phyloP scores from a whole-genome alignment of 257 asterid species.

The Nicotiana undulata region DNA sequence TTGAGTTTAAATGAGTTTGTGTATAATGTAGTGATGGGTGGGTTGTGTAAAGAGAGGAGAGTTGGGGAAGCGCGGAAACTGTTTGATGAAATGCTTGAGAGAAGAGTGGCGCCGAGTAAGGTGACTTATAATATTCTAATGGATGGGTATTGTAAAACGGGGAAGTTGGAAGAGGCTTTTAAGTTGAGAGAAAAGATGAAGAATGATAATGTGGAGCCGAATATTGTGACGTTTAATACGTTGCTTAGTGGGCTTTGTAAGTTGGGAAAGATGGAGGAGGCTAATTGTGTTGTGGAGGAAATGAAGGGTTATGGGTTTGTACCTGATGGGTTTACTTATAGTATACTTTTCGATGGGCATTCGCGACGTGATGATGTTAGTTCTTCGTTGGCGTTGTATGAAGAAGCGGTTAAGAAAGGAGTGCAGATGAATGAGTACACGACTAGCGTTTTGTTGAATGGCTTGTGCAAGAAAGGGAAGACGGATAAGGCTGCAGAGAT shows the following conservation, averaged over 20 bases:
- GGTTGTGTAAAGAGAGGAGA: slow-evolving; percentile 64
- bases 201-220: slow-evolving; percentile 40
- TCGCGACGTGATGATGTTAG: slow-evolving; percentile 43
- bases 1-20: slow-evolving; percentile 44
- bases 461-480: slow-evolving; percentile 52
- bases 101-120: slow-evolving; percentile 38
- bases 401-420: slow-evolving; percentile 43
- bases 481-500: slow-evolving; percentile 51
- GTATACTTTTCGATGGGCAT: slow-evolving; percentile 62
- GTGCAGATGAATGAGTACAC: slow-evolving; percentile 38
- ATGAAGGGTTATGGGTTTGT: slow-evolving; percentile 48
- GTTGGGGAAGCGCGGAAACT: slow-evolving; percentile 53
- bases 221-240: slow-evolving; percentile 58
- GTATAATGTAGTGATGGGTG: slow-evolving; percentile 75
- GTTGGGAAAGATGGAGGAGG: slow-evolving; percentile 64
- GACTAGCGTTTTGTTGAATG: slow-evolving; percentile 48
- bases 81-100: slow-evolving; percentile 64
- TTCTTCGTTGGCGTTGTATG: slow-evolving; percentile 48
- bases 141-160: slow-evolving; percentile 70
- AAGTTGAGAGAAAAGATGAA: slow-evolving; percentile 48
- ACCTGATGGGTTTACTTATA: slow-evolving; percentile 62
- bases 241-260: slow-evolving; percentile 62
- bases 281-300: slow-evolving; percentile 43
- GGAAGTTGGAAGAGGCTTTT: slow-evolving; percentile 53
- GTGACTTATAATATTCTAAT: slow-evolving; percentile 68